These are phyloP conservation scores for Beauveria medogensis DNA, from an alignment of 2,329 filamentous ascomycete species.

Conservation along the genomic window DNA sequence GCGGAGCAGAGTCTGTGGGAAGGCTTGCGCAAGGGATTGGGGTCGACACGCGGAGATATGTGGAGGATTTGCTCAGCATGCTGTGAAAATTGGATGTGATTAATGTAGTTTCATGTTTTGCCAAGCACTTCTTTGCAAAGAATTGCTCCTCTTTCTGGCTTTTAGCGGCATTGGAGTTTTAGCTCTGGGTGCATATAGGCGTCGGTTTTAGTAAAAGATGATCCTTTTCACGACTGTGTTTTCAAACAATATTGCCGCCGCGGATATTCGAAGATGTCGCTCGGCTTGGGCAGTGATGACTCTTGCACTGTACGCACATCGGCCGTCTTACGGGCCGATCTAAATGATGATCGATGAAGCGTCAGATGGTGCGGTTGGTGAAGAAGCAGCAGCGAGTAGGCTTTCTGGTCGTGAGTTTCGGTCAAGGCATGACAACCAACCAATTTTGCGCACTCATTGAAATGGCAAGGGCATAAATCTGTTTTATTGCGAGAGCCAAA, in stretches of 20 bases:
- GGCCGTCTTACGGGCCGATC: too few species aligned
- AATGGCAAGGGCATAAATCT: too few species aligned
- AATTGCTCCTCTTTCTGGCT: neutral
- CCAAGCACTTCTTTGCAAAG: neutral
- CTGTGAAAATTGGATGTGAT: conserved; percentile 17
- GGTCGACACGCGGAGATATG: conserved; percentile 66
- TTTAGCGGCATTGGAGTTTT: conserved; percentile 3
- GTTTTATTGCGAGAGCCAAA: neutral
- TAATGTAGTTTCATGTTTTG: neutral
- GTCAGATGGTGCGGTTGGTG: too few species aligned
- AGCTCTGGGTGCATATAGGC: neutral
- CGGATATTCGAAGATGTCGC: too few species aligned
- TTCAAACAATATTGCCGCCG: neutral
- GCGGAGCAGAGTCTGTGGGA: conserved; percentile 33
- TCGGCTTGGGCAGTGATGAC: too few species aligned
- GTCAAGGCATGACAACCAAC: too few species aligned
- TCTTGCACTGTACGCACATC: too few species aligned
- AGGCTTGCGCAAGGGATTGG: conserved; percentile 65
- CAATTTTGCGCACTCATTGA: too few species aligned
- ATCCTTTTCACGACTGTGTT: neutral
- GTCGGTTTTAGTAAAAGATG: neutral
- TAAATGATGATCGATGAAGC: too few species aligned
- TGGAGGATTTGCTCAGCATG: conserved; percentile 63
- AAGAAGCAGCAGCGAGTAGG: too few species aligned
- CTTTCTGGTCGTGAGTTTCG: too few species aligned